Conservation (phyloP, 257 asterid genomes). For the Solanum ossicruentum region DNA sequence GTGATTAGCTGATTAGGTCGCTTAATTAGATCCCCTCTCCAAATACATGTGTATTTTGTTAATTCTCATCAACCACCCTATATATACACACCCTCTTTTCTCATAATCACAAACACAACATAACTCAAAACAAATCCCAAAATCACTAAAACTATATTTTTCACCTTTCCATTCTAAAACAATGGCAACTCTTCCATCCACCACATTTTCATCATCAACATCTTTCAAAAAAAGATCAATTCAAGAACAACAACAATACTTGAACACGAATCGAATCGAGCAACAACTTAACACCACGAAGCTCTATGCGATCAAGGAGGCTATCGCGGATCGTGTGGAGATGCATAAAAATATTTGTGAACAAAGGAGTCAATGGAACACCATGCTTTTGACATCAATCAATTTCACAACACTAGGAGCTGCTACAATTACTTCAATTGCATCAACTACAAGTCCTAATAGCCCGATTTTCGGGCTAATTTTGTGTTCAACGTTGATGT, state of each 20-base stretch:
- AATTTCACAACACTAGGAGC: conserved; percentile 34
- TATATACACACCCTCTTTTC: background rate
- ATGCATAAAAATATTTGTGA: conserved; percentile 44
- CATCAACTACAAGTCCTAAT: conserved; percentile 1
- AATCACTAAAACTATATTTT: background rate
- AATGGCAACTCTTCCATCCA: conserved; percentile 6
- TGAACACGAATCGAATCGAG: background rate
- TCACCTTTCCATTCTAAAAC: background rate
- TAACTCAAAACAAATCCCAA: background rate
- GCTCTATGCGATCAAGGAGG: conserved; percentile 35
- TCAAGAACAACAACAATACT: background rate
- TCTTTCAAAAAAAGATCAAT: background rate
- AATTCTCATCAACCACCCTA: background rate
- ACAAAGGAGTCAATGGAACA: conserved; percentile 45
- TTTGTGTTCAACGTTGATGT: conserved; percentile 13
- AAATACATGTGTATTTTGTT: background rate
- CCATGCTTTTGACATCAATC: conserved; percentile 28
- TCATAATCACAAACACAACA: background rate
- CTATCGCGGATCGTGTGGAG: conserved; percentile 40
- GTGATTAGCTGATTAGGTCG: too few relatives aligned
- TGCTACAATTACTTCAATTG: conserved; percentile 6
- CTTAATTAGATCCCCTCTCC: too few relatives aligned
- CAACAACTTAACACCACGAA: background rate
- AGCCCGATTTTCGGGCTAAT: conserved; percentile 1
- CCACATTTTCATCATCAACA: background rate